Base-by-base conservation (phyloP, 2,329 filamentous ascomycete genomes). In the Fusarium sp. region DNA sequence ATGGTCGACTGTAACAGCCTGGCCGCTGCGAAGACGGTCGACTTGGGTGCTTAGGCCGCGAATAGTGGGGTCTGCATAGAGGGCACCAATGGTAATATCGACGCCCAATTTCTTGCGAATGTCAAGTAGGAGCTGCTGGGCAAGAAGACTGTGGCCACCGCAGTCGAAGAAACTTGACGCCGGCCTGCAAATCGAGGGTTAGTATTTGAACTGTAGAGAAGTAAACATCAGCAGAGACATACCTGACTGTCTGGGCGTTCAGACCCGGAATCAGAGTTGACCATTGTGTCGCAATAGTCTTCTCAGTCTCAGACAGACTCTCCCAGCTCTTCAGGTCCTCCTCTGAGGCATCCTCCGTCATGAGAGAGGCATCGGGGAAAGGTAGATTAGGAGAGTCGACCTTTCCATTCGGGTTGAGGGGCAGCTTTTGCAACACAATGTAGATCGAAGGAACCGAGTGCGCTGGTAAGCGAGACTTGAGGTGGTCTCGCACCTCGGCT, bases 351-450 rank as follows among this genome's bases (percentile, higher is more conserved):
- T 79, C 80, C 52, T 77, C 76, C n/a, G 80, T 86, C 37, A 89
- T 89, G 26, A 45, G 52, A 32, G 37, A 44, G 27, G 53, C 53
- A 80, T 95, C 93, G 1, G 93, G 93, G 86, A 94, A 95, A 1
- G 93, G 93, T 58, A 96, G 83, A 3, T 89, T 90, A 23, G 92
- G 91, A 78, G 89, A 91, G 81, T 96, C 93, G 52, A 95, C 89
- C 82, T 95, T 95, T 73, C 92, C 92, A 73, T 94, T 93, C 18
- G 92, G 92, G 77, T 93, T 41, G 90, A 95, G 87, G 18, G 80
- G 80, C 94, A 95, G 15, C 85, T 84, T 80, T 18, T 63, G 56
- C 20, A 67, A 45, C 10, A 65, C 54, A 37, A 67, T 63, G 50
- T 76, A 81, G 37, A 70, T 73, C 13, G 76, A 77, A 7, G 81